Percentiles rank a stretch among this genome's conserved stretches.
These are phyloP conservation scores for Monilinia laxa DNA, from an alignment of 2,329 filamentous ascomycete genomes.

Conservation along the genomic window DNA sequence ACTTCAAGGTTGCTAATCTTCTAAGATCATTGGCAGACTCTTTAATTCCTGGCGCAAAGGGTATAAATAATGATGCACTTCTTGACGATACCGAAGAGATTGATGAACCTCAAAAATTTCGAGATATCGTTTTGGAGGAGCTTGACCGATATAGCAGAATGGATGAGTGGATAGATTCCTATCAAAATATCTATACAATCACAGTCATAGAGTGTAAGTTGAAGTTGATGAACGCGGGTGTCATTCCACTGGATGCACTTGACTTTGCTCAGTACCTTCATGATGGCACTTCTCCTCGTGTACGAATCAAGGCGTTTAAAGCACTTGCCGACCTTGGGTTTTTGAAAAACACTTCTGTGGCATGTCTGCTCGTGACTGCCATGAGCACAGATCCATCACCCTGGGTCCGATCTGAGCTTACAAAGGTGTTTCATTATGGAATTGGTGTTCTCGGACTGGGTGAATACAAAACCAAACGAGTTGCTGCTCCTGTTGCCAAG, in stretches of 20 bases:
- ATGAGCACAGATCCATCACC: constrained; percentile 64
- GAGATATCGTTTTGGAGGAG: constrained; percentile 55
- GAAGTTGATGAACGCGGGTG: constrained; percentile 61
- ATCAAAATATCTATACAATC: constrained; percentile 65
- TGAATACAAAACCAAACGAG: constrained; percentile 46
- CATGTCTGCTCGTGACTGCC: constrained; percentile 56
- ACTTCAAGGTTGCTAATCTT: constrained; percentile 80
- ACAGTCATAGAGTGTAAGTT: constrained; percentile 62
- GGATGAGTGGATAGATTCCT: constrained; percentile 67
- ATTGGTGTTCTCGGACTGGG: constrained; percentile 64
- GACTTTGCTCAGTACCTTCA: constrained; percentile 65
- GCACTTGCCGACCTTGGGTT: constrained; percentile 62
- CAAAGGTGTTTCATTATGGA: constrained; percentile 58
- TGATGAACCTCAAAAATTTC: constrained; percentile 44
- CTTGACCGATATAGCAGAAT: constrained; percentile 66
- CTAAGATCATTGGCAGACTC: constrained; percentile 63
- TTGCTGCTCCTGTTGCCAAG: constrained; percentile 22
- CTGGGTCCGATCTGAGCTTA: constrained; percentile 59
- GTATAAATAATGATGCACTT: constrained; percentile 37
- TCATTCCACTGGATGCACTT: constrained; percentile 54
- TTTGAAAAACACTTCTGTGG: constrained; percentile 54
- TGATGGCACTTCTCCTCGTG: constrained; percentile 61
- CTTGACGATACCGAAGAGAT: constrained; percentile 46
- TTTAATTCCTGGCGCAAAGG: constrained; percentile 50
- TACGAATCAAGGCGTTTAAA: constrained; percentile 66